Base-by-base conservation (phyloP, 1,284 basidiomycete species). In the Melampsora larici-populina region DNA sequence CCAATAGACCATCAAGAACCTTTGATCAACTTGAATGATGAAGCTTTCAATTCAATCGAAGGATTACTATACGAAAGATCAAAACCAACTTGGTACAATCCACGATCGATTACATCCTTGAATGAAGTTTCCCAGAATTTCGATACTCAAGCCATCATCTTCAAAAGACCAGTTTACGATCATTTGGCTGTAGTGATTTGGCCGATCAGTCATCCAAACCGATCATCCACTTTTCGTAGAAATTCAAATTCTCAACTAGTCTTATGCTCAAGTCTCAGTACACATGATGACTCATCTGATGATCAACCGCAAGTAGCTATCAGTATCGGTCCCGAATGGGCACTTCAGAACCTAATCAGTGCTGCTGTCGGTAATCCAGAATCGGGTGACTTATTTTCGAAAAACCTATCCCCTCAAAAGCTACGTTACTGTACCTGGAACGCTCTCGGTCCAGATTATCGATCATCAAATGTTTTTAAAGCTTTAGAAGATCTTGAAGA, bases 361-460 rank as follows among this genome's bases (percentile, higher is more conserved):
- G 26, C 62, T 24, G 29, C 26, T 40, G 26, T 64, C 8, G 51
- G 24, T 55, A 64, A 64, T 29, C 29, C 31, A 8, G 29, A 29
- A 29, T 40, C 7, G 17, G n/a, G 29, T 31, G 24, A 21, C 17
- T 7, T 29, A 31, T 18, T 51, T 18, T 15, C 33, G n/a, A 31
- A 21, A 31, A 51, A 24, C 48, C 18, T 31, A 29, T 11, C 5
- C 5, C 68, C 49, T 5, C 21, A 43, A 1, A 62, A 62, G 18
- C n/a, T 72, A 21, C 55, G 70, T 11, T 72, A 63, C 33, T 72
- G 70, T 26, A 72, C 70, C 2, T 63, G 70, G 60, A 43, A 72
- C 24, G 58, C 70, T 8, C 43, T 72, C 17, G 70, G 70, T 15
- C 33, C 58, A 33, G n/a, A 43, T n/a, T 72, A 72, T 60, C 58